Percentiles rank a stretch among this genome's conserved stretches.
Conservation (phyloP, 192 early-diverging fungal genomes). For the Lunasporangiospora selenospora region DNA sequence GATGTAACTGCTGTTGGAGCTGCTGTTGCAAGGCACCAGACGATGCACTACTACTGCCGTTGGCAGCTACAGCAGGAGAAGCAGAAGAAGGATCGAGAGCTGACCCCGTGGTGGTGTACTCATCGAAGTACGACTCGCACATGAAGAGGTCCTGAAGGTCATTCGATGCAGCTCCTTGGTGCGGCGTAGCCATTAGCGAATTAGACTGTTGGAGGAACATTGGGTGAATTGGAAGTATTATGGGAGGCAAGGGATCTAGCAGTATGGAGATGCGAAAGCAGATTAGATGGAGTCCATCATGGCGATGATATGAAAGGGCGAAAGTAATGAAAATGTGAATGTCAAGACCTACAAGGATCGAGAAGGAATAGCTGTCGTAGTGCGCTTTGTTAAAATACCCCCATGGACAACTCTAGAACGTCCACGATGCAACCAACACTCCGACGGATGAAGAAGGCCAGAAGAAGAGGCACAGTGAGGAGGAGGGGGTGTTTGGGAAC, state of each 20-base stretch:
- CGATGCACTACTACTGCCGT: conserved; percentile 24
- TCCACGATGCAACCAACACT: too few relatives aligned
- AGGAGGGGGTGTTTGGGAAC: not conserved
- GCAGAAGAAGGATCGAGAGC: conserved; percentile 8
- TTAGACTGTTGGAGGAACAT: conserved; percentile 44
- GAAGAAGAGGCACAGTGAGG: not conserved
- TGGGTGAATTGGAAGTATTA: too few relatives aligned
- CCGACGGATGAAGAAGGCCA: not conserved
- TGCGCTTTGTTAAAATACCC: too few relatives aligned
- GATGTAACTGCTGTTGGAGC: conserved; percentile 6
- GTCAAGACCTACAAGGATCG: too few relatives aligned
- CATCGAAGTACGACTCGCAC: conserved; percentile 54
- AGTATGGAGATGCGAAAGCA: too few relatives aligned
- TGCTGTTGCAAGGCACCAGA: conserved; percentile 22
- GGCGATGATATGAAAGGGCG: too few relatives aligned
- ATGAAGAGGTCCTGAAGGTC: conserved; percentile 48
- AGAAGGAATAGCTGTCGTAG: too few relatives aligned
- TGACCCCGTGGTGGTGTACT: conserved; percentile 37
- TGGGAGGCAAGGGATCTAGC: too few relatives aligned
- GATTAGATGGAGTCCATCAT: too few relatives aligned
- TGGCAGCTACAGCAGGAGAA: conserved; percentile 17
- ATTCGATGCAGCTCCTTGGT: conserved; percentile 6
- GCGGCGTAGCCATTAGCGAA: conserved; percentile 29
- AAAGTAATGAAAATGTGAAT: too few relatives aligned
- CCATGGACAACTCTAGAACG: too few relatives aligned